phyloP scores from a whole-genome alignment of 108 stramenopile genomes.

The Nannochloropsis gaditana region DNA sequence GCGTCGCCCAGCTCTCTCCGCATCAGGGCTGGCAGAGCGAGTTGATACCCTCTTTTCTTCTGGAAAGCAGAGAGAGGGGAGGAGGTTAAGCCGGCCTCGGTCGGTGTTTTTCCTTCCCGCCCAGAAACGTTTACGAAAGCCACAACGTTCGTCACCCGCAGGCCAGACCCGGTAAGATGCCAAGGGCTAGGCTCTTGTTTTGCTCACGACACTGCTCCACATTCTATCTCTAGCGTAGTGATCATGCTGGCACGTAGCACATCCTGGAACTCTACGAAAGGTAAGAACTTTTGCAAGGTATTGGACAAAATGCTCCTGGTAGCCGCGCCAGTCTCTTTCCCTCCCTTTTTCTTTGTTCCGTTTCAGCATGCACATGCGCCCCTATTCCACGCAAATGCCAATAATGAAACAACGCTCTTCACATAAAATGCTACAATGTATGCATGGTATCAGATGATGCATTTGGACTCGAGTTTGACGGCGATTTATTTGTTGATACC shows the following conservation, averaged over 20 bases:
- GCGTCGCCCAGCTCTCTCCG: no score
- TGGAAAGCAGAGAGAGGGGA: no score
- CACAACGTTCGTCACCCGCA: no score
- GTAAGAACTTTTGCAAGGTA: background rate
- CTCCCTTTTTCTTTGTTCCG: slow-evolving; percentile 13
- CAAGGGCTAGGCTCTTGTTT: no score
- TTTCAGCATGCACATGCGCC: background rate
- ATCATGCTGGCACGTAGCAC: background rate
- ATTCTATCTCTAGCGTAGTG: background rate
- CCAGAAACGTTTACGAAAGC: no score
- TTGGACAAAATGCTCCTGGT: background rate
- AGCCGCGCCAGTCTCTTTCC: background rate
- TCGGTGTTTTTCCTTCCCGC: no score
- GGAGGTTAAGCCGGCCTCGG: no score
- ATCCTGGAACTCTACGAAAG: slow-evolving; percentile 8
- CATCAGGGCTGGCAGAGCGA: no score
- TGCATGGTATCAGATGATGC: background rate
- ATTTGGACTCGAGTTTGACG: slow-evolving; percentile 11
- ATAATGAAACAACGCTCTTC: background rate
- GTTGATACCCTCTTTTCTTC: no score
- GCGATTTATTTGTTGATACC: background rate
- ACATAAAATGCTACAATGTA: no score
- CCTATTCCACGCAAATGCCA: background rate
- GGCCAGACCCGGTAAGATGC: no score
- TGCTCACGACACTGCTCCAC: background rate